These are phyloP conservation scores for Chlorophyllum brunneum DNA, from an alignment of 768 basidiomycete genomes.

Conservation along the genomic window DNA sequence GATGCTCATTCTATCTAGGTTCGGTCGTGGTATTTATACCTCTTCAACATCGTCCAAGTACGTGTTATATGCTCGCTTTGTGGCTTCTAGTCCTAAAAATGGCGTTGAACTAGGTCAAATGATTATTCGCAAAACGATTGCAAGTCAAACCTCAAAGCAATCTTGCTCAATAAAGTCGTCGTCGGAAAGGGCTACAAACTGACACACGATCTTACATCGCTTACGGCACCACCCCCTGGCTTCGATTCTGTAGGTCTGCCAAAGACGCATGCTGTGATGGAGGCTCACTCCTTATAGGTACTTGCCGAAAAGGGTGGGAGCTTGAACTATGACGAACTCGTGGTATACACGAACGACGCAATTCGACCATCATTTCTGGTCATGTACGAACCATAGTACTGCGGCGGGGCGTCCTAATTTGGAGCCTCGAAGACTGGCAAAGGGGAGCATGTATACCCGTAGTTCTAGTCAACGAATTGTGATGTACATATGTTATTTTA, in stretches of 20 bases:
- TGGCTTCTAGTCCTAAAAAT: background rate
- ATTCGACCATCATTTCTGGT: constrained; percentile 70
- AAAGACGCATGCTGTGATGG: background rate
- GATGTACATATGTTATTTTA: too few species aligned
- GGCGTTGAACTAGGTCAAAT: constrained; percentile 45
- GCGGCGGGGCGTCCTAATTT: background rate
- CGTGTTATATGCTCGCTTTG: constrained; percentile 15
- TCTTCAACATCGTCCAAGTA: constrained; percentile 78
- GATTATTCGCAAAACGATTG: constrained; percentile 65
- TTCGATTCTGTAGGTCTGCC: constrained; percentile 59
- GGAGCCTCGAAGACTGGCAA: background rate
- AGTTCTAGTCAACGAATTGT: too few species aligned
- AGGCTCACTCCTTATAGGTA: constrained; percentile 36
- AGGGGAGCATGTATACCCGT: background rate
- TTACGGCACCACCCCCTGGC: constrained; percentile 57
- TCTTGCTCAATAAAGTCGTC: constrained; percentile 71
- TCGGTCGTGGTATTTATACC: constrained; percentile 70
- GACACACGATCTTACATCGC: constrained; percentile 48
- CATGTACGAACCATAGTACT: constrained; percentile 51
- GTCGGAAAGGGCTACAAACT: constrained; percentile 70
- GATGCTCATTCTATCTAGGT: constrained; percentile 32
- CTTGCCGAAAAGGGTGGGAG: constrained; percentile 64
- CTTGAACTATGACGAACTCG: constrained; percentile 68
- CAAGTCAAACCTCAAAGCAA: constrained; percentile 53
- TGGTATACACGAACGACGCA: constrained; percentile 69